Base-by-base conservation (phyloP, 495 filamentous ascomycete species). In the Parachaetomium inaequale region DNA sequence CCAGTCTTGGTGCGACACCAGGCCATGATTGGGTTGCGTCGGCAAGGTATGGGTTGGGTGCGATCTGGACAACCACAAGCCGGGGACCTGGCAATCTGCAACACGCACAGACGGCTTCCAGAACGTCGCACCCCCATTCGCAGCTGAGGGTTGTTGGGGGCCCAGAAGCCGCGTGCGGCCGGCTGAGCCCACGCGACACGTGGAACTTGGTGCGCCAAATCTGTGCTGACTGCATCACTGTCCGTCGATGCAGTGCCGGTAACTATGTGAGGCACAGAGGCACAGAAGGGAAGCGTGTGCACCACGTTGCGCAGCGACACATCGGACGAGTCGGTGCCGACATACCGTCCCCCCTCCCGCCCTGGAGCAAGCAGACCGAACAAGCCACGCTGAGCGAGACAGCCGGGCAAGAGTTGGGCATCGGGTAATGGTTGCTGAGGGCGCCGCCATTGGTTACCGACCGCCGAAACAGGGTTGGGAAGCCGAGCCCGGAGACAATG, bases 121-220 rank as follows among this genome's bases (percentile, higher is more conserved):
- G 42, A 57, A 57, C 26, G 21, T 25, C 32, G n/a, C 29, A 19
- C 49, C 26, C 28, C 29, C 29, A 19, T n/a, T 14, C 15, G 28
- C 28, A 52, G 49, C 15, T 32, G 49, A 29, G 28, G 46, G 46
- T 29, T 31, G 49, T 50, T 28, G 47, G 10, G 43, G 23, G 12
- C 14, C n/a, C n/a, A 21, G 51, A 34, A 23, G 8, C n/a, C 31
- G 15, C 28, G 53, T 42, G 12, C 12, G 21, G 17, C 32, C 34
- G 11, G 53, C 32, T 56, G 26, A 32, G 32, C 17, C 29, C 54
- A 56, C 38, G 40, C 55, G 42, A 58, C 55, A 58, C 55, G 55
- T 58, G 42, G 55, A 47, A 0, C 11, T 28, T 28, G 34, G 53
- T n/a, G 34, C 34, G 19, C 36, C 36, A 28, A 25, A 45, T 57